Base-by-base conservation (phyloP, 129 eudicot species). In the Apium graveolens region DNA sequence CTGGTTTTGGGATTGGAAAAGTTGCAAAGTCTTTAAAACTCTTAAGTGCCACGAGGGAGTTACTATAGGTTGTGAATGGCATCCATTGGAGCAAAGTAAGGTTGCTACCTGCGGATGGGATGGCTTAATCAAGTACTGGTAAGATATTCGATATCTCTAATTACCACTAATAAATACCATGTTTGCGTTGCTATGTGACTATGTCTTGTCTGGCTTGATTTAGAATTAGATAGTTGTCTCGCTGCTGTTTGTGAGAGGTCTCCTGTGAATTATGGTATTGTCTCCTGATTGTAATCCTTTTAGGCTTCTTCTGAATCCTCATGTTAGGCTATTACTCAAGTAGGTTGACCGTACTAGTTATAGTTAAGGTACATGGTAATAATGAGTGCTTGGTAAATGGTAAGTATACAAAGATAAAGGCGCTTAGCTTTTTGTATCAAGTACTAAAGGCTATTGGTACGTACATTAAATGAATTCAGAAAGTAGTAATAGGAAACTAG, bases 61-160 rank as follows among this genome's bases (percentile, higher is more conserved):
- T 49, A 92, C 96, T 81, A 95, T 95, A 44, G 99, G 99, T 60
- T 83, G 85, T 35, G 97, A 87, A 79, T 95, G 99, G 99, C 99
- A 95, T 87, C 99, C 99, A 16, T 80, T 95, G 90, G 99, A 95
- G 78, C 91, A 84, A 74, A 95, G 97, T 82, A 95, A 92, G 84
- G 99, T 95, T 83, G 99, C 99, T 43, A 95, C 99, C 21, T 95
- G 99, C 75, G 99, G 99, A 45, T 95, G 99, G 99, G 99, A 95
- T 80, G 99, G 97, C 48, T 89, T 95, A 65, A 95, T 95, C 80
- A 95, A 95, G 77, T 95, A 92, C 89, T 95, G 99, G 99, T 92
- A 77, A 55, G 91, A 44, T 53, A 80, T 2, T 14, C 39, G 1
- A 37, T 45, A 49, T 49, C 13, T 12, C 18, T 62, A 17, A 11